These are phyloP conservation scores for Stramenopiles sp. DNA, from an alignment of 352 stramenopile species.

Conservation along the genomic window DNA sequence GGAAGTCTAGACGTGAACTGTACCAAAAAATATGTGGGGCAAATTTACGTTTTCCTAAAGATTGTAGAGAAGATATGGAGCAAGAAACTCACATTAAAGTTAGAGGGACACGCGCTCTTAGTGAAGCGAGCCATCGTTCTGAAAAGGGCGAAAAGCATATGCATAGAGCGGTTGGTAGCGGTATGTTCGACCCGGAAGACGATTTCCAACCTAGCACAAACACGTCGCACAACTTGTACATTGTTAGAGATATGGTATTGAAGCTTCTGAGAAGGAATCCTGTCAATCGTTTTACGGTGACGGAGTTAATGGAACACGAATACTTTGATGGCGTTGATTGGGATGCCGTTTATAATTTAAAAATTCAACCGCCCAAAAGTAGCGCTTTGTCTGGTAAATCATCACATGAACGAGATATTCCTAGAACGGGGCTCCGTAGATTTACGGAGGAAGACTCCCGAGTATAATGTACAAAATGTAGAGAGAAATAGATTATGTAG, in stretches of 20 bases:
- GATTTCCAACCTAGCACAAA: not conserved
- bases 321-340: not conserved
- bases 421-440: no score
- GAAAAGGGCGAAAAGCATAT: no score
- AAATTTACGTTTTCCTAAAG: not conserved
- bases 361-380: not conserved
- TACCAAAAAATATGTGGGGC: not conserved
- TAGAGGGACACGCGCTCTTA: no score
- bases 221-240: not conserved
- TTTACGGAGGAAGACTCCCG: no score
- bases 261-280: not conserved
- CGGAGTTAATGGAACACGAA: not conserved
- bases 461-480: no score
- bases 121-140: no score
- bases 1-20: not conserved
- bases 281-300: not conserved
- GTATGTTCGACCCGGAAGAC: not conserved
- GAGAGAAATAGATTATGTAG: no score
- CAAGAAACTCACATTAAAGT: not conserved
- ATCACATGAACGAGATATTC: no score
- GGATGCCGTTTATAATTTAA: not conserved
- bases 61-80: not conserved
- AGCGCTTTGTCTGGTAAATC: no score
- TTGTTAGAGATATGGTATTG: not conserved
- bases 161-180: not conserved